Conservation (phyloP, 495 filamentous ascomycete species). For the Penicillium egyptiacum region DNA sequence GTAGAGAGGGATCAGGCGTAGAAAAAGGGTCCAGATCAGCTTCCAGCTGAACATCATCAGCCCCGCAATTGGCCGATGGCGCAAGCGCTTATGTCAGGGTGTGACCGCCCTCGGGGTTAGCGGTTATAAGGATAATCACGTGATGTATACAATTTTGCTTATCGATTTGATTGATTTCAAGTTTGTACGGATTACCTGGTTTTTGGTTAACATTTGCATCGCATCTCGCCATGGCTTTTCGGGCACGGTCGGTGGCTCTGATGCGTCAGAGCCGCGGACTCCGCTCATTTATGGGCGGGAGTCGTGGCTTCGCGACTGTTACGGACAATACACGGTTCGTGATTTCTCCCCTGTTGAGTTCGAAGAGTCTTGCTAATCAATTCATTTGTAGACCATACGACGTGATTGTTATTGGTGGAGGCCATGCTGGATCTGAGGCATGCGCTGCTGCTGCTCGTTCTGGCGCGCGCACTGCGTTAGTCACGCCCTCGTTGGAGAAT, state of each 20-base stretch:
- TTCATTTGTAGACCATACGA: conserved; percentile 65
- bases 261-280: conserved; percentile 34
- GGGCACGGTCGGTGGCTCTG: conserved; percentile 31
- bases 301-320: conserved; percentile 49
- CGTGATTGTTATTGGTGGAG: conserved; percentile 93
- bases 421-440: conserved; percentile 93
- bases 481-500: conserved; percentile 84
- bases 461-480: conserved; percentile 83
- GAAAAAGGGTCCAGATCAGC: background rate
- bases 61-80: conserved; percentile 44
- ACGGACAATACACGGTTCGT: conserved; percentile 45
- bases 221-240: conserved; percentile 37
- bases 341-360: conserved; percentile 4
- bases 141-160: conserved; percentile 26
- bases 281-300: conserved; percentile 22
- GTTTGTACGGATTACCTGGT: background rate
- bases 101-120: conserved; percentile 28
- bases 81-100: conserved; percentile 32
- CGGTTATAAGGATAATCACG: conserved; percentile 22
- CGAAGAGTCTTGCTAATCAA: background rate
- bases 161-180: conserved; percentile 12
- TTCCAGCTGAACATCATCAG: conserved; percentile 44
- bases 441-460: conserved; percentile 89
- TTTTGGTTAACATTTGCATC: conserved; percentile 5
- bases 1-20: conserved; percentile 3